Percentiles rank a stretch among this genome's conserved stretches.
phyloP scores from a whole-genome alignment of 371 early-diverging fungal genomes.

The Parasitella parasitica region DNA sequence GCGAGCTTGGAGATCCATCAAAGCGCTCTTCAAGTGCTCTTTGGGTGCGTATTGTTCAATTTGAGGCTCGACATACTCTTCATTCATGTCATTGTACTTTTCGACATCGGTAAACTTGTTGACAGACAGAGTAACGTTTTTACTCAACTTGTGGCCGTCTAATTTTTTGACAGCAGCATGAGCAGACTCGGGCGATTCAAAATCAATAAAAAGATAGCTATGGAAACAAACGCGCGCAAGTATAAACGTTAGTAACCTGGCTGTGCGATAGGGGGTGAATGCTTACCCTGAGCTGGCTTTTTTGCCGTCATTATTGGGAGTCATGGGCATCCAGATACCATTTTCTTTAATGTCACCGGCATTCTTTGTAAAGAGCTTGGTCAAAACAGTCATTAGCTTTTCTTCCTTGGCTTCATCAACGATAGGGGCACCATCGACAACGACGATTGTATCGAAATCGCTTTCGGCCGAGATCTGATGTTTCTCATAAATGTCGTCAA shows the following conservation, averaged over 20 bases:
- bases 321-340: constrained; percentile 90
- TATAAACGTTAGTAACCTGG: neutral
- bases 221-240: neutral
- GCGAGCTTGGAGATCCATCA: constrained; percentile 82
- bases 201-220: constrained; percentile 93
- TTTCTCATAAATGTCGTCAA: constrained; percentile 84
- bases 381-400: constrained; percentile 77
- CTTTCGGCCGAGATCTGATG: constrained; percentile 67
- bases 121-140: constrained; percentile 78
- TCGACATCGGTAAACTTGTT: constrained; percentile 92
- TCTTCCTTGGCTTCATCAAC: constrained; percentile 88
- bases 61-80: constrained; percentile 72
- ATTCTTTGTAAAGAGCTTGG: constrained; percentile 76
- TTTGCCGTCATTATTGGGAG: constrained; percentile 67
- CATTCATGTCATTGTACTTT: constrained; percentile 71
- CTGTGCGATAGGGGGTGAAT: too few relatives aligned
- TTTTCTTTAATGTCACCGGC: constrained; percentile 79
- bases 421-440: constrained; percentile 90
- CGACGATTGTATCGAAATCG: constrained; percentile 83
- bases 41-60: constrained; percentile 72
- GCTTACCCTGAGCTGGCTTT: constrained; percentile 79
- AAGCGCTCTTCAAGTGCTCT: constrained; percentile 91
- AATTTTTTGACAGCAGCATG: constrained; percentile 73
- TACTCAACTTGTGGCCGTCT: constrained; percentile 84
- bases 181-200: constrained; percentile 86